Evolutionary conservation across 345 rosid genomes (phyloP).

Genomic region (Heritiera fomes): DNA sequence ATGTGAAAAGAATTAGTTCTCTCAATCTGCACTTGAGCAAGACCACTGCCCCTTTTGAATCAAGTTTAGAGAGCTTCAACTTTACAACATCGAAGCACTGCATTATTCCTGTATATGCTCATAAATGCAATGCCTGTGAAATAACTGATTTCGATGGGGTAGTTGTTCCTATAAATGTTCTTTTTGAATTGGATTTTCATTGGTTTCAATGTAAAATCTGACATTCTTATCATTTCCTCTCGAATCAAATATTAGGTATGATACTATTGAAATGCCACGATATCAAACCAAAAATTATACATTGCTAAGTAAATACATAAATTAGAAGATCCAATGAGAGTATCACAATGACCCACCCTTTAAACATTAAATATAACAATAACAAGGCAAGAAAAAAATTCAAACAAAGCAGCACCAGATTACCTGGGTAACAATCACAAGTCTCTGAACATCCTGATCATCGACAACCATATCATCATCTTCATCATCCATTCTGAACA

Average conservation of each 20-base stretch:
- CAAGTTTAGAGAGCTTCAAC: neutral
- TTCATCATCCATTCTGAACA: slow-evolving; percentile 70
- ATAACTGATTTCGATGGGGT: neutral
- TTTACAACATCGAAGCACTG: neutral
- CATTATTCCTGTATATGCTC: neutral
- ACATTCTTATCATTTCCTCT: neutral
- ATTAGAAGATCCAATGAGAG: neutral
- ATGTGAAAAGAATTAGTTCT: neutral
- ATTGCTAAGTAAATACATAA: neutral
- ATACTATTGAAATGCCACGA: neutral
- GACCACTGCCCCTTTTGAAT: neutral
- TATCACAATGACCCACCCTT: neutral
- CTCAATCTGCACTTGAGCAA: neutral
- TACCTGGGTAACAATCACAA: slow-evolving; percentile 98
- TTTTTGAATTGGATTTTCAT: neutral
- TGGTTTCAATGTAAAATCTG: neutral
- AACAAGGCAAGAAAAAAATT: neutral
- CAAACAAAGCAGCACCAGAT: neutral
- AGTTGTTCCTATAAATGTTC: neutral
- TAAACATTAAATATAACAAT: slow-evolving; percentile 1
- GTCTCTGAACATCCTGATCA: slow-evolving; percentile 89
- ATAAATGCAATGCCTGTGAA: neutral
- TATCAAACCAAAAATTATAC: neutral
- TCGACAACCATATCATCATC: slow-evolving; percentile 69
- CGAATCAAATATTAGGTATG: neutral